phyloP scores from a whole-genome alignment of 768 basidiomycete species.

The Trametes cingulata region DNA sequence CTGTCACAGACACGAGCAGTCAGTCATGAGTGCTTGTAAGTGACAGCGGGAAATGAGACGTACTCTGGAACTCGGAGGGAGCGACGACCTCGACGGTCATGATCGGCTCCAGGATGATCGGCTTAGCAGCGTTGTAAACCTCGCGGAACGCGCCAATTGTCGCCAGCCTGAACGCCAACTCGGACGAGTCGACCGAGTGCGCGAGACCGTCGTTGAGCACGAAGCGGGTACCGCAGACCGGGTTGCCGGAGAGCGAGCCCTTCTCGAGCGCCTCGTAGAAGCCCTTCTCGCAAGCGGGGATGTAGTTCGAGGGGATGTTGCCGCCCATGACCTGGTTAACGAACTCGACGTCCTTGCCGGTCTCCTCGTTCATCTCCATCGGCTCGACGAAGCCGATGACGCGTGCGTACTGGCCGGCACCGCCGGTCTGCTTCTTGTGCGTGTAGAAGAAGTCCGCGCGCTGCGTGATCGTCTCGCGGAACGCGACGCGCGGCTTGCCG shows the following conservation, averaged over 20 bases:
- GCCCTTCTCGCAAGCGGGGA: constrained; percentile 96
- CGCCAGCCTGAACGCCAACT: constrained; percentile 90
- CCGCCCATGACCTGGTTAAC: constrained; percentile 90
- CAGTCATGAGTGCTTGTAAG: neutral
- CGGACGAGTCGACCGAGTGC: constrained; percentile 95
- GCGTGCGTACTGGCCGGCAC: constrained; percentile 94
- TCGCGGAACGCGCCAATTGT: constrained; percentile 93
- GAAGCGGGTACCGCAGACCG: constrained; percentile 81
- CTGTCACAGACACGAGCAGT: constrained; percentile 35
- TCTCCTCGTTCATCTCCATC: constrained; percentile 71
- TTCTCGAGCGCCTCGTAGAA: constrained; percentile 95
- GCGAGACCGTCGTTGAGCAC: constrained; percentile 89
- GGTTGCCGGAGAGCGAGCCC: constrained; percentile 85
- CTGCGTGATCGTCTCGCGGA: constrained; percentile 90
- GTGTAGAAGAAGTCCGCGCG: constrained; percentile 84
- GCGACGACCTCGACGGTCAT: constrained; percentile 99
- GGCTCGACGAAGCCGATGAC: constrained; percentile 92
- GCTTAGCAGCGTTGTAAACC: constrained; percentile 71
- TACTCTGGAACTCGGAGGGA: constrained; percentile 93
- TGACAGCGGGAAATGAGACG: constrained; percentile 22
- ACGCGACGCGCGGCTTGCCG: constrained; percentile 95
- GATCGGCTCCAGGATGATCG: constrained; percentile 93
- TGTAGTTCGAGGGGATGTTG: constrained; percentile 86
- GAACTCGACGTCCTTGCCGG: constrained; percentile 82
- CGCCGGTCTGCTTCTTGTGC: constrained; percentile 98